phyloP scores from a whole-genome alignment of 306 rosid species.

The Adenanthera pavonina region DNA sequence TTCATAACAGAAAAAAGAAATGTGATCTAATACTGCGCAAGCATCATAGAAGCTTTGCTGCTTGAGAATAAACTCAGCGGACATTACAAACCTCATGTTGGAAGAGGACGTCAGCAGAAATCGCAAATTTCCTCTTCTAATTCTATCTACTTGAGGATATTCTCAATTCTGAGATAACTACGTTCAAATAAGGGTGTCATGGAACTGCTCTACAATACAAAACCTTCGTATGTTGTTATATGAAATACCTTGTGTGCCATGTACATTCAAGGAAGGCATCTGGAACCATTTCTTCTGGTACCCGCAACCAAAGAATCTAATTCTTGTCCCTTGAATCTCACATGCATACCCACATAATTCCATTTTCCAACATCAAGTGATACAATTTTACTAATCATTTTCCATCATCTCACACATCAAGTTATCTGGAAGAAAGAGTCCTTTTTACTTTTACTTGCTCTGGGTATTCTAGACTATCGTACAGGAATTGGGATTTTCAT shows the following conservation, averaged over 20 bases:
- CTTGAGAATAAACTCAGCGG: background rate
- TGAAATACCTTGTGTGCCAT: conserved; percentile 26
- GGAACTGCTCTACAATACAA: conserved; percentile 16
- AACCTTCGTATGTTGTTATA: conserved; percentile 31
- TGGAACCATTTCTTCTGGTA: conserved; percentile 54
- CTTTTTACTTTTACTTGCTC: conserved; percentile 22
- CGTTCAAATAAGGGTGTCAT: conserved; percentile 1
- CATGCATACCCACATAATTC: conserved; percentile 32
- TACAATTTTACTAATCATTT: conserved; percentile 26
- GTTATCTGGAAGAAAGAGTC: conserved; percentile 32
- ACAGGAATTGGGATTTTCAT: conserved; percentile 93
- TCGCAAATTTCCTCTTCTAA: background rate
- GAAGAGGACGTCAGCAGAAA: background rate
- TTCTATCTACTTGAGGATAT: background rate
- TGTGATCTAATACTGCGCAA: background rate
- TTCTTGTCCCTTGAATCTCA: conserved; percentile 47
- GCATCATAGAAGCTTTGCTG: background rate
- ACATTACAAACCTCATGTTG: background rate
- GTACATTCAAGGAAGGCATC: conserved; percentile 36
- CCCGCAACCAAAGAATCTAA: conserved; percentile 59
- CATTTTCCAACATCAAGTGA: background rate
- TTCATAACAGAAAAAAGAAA: too few species aligned
- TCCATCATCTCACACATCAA: conserved; percentile 34
- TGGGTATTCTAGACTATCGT: conserved; percentile 54
- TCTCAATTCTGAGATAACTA: background rate